These are phyloP conservation scores for Schizochytrium sp. DNA, from an alignment of 108 stramenopile species.

Conservation along the genomic window DNA sequence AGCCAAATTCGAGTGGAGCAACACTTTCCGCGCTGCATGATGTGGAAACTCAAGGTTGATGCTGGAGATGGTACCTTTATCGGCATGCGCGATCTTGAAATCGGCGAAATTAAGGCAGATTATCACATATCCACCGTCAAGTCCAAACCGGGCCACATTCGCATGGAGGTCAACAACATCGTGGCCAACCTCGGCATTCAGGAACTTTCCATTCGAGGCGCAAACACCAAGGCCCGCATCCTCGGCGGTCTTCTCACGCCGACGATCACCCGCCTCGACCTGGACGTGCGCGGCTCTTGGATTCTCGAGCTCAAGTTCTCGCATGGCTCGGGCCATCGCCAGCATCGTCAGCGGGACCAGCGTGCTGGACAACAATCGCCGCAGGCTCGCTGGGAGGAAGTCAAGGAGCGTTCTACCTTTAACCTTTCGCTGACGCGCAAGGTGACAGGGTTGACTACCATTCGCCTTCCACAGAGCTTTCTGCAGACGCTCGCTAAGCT, in stretches of 20 bases:
- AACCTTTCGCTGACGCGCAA: not conserved
- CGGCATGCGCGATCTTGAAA: not conserved
- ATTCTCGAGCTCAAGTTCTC: not conserved
- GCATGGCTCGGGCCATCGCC: too few relatives aligned
- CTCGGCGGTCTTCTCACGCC: not conserved
- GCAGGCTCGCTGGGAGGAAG: not conserved
- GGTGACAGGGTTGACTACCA: not conserved
- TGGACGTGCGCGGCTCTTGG: not conserved
- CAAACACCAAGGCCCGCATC: not conserved
- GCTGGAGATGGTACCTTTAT: conserved; percentile 2
- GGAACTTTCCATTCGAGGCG: not conserved
- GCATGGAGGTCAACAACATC: not conserved
- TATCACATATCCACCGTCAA: not conserved
- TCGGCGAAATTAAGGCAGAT: not conserved
- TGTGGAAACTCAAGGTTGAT: conserved; percentile 11
- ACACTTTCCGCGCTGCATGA: not conserved
- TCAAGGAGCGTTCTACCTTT: not conserved
- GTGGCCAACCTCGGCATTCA: not conserved
- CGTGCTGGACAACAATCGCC: not conserved
- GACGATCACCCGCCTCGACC: not conserved
- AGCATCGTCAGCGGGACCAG: too few relatives aligned
- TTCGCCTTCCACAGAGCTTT: not conserved
- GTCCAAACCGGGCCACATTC: not conserved
- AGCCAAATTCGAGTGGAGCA: not conserved
- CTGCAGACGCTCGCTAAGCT: not conserved